phyloP scores from a whole-genome alignment of 2,329 filamentous ascomycete genomes.

The Alternaria brassicicola region DNA sequence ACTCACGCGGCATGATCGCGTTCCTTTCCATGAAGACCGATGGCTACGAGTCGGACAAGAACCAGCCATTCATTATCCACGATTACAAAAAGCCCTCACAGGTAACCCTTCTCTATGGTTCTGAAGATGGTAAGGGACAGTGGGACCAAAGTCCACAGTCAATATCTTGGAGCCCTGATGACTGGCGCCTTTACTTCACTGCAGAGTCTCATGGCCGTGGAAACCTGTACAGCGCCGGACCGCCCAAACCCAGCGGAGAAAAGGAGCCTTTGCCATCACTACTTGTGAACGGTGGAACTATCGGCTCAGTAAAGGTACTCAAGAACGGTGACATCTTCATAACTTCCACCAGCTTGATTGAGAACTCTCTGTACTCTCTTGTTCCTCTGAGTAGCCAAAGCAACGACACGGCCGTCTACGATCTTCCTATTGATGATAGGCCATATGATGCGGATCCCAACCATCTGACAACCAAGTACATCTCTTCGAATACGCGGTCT shows the following conservation, averaged over 20 bases:
- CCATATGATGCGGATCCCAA: conserved; percentile 35
- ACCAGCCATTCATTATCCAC: conserved; percentile 68
- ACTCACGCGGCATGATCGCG: conserved; percentile 70
- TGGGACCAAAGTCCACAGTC: conserved; percentile 62
- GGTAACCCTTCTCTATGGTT: conserved; percentile 65
- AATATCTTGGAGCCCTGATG: conserved; percentile 59
- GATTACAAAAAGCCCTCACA: conserved; percentile 64
- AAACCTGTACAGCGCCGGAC: conserved; percentile 57
- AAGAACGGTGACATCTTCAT: conserved; percentile 63
- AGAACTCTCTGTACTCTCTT: conserved; percentile 73
- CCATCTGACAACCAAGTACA: conserved; percentile 31
- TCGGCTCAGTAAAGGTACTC: conserved; percentile 59
- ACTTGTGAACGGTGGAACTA: conserved; percentile 43
- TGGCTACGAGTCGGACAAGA: conserved; percentile 82
- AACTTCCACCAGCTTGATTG: conserved; percentile 70
- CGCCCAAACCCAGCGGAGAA: conserved; percentile 16
- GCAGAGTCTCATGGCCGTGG: conserved; percentile 74
- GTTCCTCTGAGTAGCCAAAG: conserved; percentile 48
- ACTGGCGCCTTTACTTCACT: conserved; percentile 70
- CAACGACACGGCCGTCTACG: conserved; percentile 22
- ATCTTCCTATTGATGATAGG: conserved; percentile 27
- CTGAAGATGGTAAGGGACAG: conserved; percentile 65
- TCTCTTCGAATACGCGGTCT: conserved; percentile 70
- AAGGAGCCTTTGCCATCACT: conserved; percentile 29
- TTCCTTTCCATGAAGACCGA: conserved; percentile 79